Base-by-base conservation (phyloP, 257 asterid species). In the Solanum paucissectum region DNA sequence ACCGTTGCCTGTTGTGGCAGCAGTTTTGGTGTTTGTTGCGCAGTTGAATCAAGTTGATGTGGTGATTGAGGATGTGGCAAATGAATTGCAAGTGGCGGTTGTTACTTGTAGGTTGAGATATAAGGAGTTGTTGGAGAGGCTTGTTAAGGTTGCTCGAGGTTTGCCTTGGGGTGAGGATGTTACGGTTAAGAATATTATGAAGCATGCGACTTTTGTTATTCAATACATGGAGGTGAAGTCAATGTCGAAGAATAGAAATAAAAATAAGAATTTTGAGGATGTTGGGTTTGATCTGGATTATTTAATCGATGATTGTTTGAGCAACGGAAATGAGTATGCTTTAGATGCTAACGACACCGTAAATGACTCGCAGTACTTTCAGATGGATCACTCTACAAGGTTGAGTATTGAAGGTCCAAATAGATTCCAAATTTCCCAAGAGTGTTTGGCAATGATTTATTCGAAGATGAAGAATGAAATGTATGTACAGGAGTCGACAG, bases 131-230 rank as follows among this genome's bases (percentile, higher is more conserved):
- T 87, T 93, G 25, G 92, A 91, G 87, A 92, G 88, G 86, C 98
- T 97, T 52, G 98, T 95, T 18, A 88, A 91, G 85, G 97, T 92
- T 87, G 99, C 95, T 0, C 91, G 72, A 87, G 92, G 77, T 37
- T 92, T 97, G 91, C 98, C 99, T 5, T 95, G 99, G 99, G 99
- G 98, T 5, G 92, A 95, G 60, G 95, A 95, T 87, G 93, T 95
- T 68, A 93, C 93, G 0, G 84, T 93, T 85, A 97, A 95, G 92
- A 95, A 95, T 69, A 89, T 97, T 8, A 9, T 94, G 89, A 93
- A 84, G 93, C 95, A 93, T 62, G 98, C 98, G 20, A 91, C 95
- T 0, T 92, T 88, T 87, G 98, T 95, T 40, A 94, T 97, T 85
- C 98, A 94, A 66, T 96, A 94, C 87, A 92, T 94, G 98, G 99